These are phyloP conservation scores for Fusarium sp. DNA, from an alignment of 2,329 filamentous ascomycete species.

Conservation along the genomic window DNA sequence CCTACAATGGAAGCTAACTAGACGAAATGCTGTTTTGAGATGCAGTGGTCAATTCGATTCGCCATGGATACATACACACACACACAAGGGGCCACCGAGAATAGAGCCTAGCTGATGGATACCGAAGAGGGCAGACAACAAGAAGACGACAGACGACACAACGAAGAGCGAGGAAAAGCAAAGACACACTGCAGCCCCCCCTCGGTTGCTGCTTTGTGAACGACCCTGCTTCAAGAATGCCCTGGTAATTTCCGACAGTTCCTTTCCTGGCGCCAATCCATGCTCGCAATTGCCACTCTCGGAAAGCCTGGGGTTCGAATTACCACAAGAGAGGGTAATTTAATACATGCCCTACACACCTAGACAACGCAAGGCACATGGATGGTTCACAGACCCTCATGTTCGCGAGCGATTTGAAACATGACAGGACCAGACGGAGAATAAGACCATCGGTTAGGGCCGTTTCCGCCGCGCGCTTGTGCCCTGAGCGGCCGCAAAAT, in stretches of 20 bases:
- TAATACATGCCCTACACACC: not conserved
- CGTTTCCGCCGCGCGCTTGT: constrained; percentile 9
- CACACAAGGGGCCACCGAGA: not conserved
- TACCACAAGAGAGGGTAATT: constrained; percentile 9
- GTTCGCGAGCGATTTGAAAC: constrained; percentile 12
- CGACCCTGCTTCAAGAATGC: not conserved
- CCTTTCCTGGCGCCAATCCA: constrained; percentile 12
- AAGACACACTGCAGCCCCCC: not conserved
- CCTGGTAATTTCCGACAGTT: constrained; percentile 31
- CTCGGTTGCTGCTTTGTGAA: not conserved
- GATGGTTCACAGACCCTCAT: constrained; percentile 14
- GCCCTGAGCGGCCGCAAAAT: not conserved
- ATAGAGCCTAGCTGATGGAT: not conserved
- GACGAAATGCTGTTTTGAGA: constrained; percentile 29
- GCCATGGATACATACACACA: not conserved
- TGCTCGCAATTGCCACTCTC: constrained; percentile 24
- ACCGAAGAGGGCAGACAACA: not conserved
- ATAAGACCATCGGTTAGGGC: constrained; percentile 9
- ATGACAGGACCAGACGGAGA: constrained; percentile 9
- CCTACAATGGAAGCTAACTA: constrained; percentile 5
- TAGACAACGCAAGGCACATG: not conserved
- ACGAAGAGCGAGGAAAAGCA: not conserved
- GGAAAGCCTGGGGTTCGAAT: constrained; percentile 27
- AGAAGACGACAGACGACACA: not conserved
- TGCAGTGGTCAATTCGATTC: not conserved